These are phyloP conservation scores for Schizochytrium sp. DNA, from an alignment of 108 stramenopile genomes.

Conservation along the genomic window DNA sequence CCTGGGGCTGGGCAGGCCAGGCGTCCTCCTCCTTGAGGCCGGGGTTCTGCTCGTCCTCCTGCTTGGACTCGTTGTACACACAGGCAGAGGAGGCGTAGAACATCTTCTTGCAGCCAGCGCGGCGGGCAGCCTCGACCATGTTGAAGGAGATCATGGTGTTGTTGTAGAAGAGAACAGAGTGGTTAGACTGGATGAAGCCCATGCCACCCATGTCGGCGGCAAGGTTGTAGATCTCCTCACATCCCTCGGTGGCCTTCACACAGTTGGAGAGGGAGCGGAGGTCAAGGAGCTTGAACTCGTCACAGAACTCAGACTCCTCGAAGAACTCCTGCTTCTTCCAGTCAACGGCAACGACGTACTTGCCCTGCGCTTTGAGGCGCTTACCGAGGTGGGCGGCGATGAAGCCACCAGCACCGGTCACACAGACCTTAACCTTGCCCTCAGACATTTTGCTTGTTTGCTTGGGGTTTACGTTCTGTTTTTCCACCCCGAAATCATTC, in stretches of 20 bases:
- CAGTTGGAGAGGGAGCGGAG: conserved; percentile 93
- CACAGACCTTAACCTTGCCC: conserved; percentile 85
- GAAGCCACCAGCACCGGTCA: conserved; percentile 96
- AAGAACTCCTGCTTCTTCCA: conserved; percentile 99
- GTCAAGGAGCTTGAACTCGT: conserved; percentile 94
- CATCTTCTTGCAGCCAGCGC: conserved; percentile 86
- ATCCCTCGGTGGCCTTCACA: conserved; percentile 90
- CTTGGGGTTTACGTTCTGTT: background rate
- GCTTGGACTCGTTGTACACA: conserved; percentile 99
- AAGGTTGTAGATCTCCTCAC: conserved; percentile 95
- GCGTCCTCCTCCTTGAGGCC: conserved; percentile 94
- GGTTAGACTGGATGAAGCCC: conserved; percentile 98
- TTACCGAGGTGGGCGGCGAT: conserved; percentile 97
- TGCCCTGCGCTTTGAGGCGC: conserved; percentile 89
- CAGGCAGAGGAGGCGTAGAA: conserved; percentile 96
- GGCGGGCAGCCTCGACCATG: conserved; percentile 96
- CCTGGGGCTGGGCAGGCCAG: conserved; percentile 99
- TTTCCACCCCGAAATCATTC: too few species aligned
- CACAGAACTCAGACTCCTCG: conserved; percentile 93
- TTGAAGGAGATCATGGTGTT: conserved; percentile 99
- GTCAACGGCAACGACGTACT: conserved; percentile 85
- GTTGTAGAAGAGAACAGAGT: conserved; percentile 95
- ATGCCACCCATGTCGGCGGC: conserved; percentile 99
- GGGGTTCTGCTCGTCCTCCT: conserved; percentile 94
- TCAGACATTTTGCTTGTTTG: conserved; percentile 69